These are phyloP conservation scores for Plectosphaerella sp. DNA, from an alignment of 2,329 filamentous ascomycete genomes.

Conservation along the genomic window DNA sequence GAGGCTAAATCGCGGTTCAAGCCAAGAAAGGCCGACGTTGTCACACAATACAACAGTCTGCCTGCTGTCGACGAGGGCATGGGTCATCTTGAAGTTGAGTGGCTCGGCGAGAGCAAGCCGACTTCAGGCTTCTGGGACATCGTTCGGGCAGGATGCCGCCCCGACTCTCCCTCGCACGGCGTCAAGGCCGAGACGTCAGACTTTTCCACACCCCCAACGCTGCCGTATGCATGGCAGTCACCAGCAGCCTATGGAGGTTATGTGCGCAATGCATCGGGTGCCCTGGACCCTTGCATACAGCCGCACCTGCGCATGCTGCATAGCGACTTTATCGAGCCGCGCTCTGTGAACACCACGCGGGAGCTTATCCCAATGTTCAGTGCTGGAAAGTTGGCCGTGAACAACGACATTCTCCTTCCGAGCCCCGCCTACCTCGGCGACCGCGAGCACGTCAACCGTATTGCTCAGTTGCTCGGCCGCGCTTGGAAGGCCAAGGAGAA, in stretches of 20 bases:
- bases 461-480: conserved; percentile 41
- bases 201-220: conserved; percentile 23
- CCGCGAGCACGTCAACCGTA: conserved; percentile 48
- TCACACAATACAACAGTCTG: conserved; percentile 37
- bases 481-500: conserved; percentile 54
- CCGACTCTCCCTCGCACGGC: conserved; percentile 43
- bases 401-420: conserved; percentile 61
- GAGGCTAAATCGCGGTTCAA: conserved; percentile 41
- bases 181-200: conserved; percentile 23
- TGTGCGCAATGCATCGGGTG: conserved; percentile 53
- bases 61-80: conserved; percentile 27
- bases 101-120: conserved; percentile 38
- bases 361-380: conserved; percentile 57
- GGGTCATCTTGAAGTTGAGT: conserved; percentile 37
- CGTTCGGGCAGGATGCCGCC: conserved; percentile 51
- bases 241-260: conserved; percentile 40
- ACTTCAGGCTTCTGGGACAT: conserved; percentile 50
- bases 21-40: conserved; percentile 34
- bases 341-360: conserved; percentile 44
- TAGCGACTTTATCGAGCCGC: conserved; percentile 52
- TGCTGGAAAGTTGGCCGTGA: conserved; percentile 58
- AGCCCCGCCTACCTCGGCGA: conserved; percentile 60
- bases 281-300: conserved; percentile 55
- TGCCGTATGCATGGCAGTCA: conserved; percentile 28
- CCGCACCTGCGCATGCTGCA: conserved; percentile 47